phyloP scores from a whole-genome alignment of 1,284 basidiomycete species.

The Lentinula novae-zelandiae region DNA sequence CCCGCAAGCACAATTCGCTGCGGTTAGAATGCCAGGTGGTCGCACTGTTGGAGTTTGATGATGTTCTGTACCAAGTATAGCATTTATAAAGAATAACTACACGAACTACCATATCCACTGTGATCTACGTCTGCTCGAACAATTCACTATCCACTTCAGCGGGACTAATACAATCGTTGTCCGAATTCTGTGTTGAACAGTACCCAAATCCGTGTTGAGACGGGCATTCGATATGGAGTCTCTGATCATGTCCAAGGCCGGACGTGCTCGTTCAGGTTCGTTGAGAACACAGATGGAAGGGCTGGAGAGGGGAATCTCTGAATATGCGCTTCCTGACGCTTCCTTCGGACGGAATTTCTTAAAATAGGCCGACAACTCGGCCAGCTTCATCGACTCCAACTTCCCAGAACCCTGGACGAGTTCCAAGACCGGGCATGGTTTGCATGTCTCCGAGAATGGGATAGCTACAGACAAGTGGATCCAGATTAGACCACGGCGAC shows the following conservation, averaged over 20 bases:
- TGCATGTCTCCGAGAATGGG: slow-evolving; percentile 94
- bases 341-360: slow-evolving; percentile 20
- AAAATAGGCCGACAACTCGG: slow-evolving; percentile 74
- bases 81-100: background rate
- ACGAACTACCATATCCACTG: background rate
- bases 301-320: slow-evolving; percentile 3
- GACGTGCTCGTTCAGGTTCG: slow-evolving; percentile 21
- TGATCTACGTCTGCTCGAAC: background rate
- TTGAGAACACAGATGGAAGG: slow-evolving; percentile 25
- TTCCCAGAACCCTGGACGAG: slow-evolving; percentile 92
- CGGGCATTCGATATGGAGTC: slow-evolving; percentile 19
- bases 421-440: slow-evolving; percentile 96
- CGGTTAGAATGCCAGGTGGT: slow-evolving; percentile 42
- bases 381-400: slow-evolving; percentile 78
- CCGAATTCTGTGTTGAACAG: slow-evolving; percentile 35
- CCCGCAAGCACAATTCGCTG: slow-evolving; percentile 17
- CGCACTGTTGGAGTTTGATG: slow-evolving; percentile 10
- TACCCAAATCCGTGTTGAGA: slow-evolving; percentile 33
- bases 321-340: background rate
- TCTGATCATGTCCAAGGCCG: background rate
- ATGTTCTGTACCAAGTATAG: background rate
- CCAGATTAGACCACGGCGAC: background rate
- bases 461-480: slow-evolving; percentile 29
- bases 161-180: background rate
- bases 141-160: background rate